A percentile compares a stretch with the other conserved stretches of the same genome.
Conservation (phyloP, 1,284 basidiomycete species). For the Irpex sp. region DNA sequence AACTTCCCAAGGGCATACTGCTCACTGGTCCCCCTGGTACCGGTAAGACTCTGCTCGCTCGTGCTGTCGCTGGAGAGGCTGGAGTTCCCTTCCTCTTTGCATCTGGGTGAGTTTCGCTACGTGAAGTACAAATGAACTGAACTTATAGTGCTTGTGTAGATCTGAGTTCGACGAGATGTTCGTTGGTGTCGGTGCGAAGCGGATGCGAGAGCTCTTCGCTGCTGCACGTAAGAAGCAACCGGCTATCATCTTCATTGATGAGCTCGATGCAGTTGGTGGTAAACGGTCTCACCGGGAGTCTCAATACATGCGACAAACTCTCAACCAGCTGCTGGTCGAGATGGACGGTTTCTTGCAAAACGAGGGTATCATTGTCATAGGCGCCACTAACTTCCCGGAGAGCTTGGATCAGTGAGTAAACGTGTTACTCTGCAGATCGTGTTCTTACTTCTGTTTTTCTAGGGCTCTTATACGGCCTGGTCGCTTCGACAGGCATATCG, state of each 20-base stretch:
- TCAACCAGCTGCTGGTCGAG: conserved; percentile 93
- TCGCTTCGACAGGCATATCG: conserved; percentile 88
- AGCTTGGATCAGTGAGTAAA: conserved; percentile 76
- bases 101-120: conserved; percentile 50
- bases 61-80: conserved; percentile 96
- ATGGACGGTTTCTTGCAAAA: conserved; percentile 92
- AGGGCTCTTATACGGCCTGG: conserved; percentile 92
- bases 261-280: conserved; percentile 90
- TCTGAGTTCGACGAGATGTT: conserved; percentile 99
- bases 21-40: conserved; percentile 90
- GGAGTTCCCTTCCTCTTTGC: conserved; percentile 92
- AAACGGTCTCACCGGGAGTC: conserved; percentile 89
- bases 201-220: conserved; percentile 94
- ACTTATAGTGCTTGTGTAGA: conserved; percentile 34
- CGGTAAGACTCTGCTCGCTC: conserved; percentile 94
- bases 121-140: conserved; percentile 10
- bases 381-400: conserved; percentile 94
- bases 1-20: conserved; percentile 88
- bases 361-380: conserved; percentile 91
- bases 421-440: background rate
- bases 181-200: conserved; percentile 93
- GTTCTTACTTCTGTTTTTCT: conserved; percentile 9
- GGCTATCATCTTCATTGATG: conserved; percentile 93
- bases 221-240: conserved; percentile 94
- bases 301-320: conserved; percentile 87